Conservation (phyloP, 225 moss, liverwort and hornwort genomes). For the Marchantia polymorpha region DNA sequence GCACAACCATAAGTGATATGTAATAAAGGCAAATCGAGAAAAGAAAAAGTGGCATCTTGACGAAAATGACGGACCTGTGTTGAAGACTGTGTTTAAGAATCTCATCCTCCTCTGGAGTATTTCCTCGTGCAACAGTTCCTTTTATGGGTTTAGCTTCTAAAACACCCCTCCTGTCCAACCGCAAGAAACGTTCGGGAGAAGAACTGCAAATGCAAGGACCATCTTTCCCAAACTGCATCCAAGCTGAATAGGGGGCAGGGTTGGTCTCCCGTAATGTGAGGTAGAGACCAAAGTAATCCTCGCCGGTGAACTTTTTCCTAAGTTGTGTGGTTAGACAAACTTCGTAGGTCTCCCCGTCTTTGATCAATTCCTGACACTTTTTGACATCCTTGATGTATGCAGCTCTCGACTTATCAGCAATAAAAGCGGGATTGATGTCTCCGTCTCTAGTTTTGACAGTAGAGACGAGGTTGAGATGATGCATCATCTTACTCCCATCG, state of each 20-base stretch:
- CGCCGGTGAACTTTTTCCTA: slow-evolving; percentile 52
- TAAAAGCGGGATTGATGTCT: slow-evolving; percentile 60
- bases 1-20: not conserved
- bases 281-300: slow-evolving; percentile 75
- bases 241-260: slow-evolving; percentile 90
- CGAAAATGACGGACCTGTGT: slow-evolving; percentile 52
- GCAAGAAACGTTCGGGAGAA: slow-evolving; percentile 91
- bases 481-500: slow-evolving; percentile 53
- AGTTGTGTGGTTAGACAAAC: slow-evolving; percentile 90
- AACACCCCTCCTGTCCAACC: slow-evolving; percentile 67
- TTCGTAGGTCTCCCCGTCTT: slow-evolving; percentile 91
- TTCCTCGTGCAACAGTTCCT: slow-evolving; percentile 90
- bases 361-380: slow-evolving; percentile 72
- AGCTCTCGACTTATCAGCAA: slow-evolving; percentile 65
- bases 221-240: slow-evolving; percentile 90
- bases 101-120: slow-evolving; percentile 72
- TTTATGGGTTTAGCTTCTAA: slow-evolving; percentile 99
- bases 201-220: slow-evolving; percentile 97
- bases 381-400: slow-evolving; percentile 79
- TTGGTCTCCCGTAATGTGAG: slow-evolving; percentile 84
- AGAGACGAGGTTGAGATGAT: slow-evolving; percentile 45
- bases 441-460: slow-evolving; percentile 44
- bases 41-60: not conserved
- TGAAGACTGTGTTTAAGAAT: slow-evolving; percentile 68
- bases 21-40: not conserved